Percentiles rank a stretch among this genome's conserved stretches.
Conservation (phyloP, 306 rosid species). For the Acacia crassicarpa region DNA sequence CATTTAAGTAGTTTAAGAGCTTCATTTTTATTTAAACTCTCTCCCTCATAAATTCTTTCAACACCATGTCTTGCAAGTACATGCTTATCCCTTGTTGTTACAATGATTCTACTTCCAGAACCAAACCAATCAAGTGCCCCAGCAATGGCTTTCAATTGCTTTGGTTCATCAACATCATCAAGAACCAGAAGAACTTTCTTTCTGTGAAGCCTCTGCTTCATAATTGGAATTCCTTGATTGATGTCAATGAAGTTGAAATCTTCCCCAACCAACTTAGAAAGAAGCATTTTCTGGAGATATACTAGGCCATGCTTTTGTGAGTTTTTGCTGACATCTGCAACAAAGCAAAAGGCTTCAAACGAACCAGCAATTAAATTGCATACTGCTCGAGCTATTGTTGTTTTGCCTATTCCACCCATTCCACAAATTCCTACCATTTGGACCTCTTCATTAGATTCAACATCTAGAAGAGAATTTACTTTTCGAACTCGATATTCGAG, state of each 20-base stretch:
- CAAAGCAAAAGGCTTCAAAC: neutral
- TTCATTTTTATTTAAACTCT: conserved; percentile 4
- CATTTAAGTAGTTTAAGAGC: conserved; percentile 4
- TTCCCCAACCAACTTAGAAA: neutral
- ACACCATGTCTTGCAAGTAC: neutral
- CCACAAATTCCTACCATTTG: conserved; percentile 1
- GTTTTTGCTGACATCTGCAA: neutral
- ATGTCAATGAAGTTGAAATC: neutral
- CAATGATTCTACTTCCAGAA: neutral
- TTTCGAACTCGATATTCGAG: neutral
- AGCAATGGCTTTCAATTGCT: neutral
- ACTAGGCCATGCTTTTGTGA: neutral
- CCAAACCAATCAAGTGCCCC: neutral
- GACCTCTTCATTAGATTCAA: neutral
- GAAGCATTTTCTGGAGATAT: neutral
- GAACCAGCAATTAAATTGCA: neutral
- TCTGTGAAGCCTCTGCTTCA: neutral
- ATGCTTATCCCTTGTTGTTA: neutral
- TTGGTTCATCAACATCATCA: neutral
- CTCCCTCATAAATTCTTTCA: neutral
- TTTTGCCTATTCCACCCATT: conserved; percentile 9
- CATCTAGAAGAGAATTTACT: neutral
- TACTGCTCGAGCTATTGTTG: neutral
- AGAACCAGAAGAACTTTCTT: conserved; percentile 1
- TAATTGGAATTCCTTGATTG: neutral